Conservation (phyloP, 2,329 filamentous ascomycete genomes). For the Metarhizium guizhouense region DNA sequence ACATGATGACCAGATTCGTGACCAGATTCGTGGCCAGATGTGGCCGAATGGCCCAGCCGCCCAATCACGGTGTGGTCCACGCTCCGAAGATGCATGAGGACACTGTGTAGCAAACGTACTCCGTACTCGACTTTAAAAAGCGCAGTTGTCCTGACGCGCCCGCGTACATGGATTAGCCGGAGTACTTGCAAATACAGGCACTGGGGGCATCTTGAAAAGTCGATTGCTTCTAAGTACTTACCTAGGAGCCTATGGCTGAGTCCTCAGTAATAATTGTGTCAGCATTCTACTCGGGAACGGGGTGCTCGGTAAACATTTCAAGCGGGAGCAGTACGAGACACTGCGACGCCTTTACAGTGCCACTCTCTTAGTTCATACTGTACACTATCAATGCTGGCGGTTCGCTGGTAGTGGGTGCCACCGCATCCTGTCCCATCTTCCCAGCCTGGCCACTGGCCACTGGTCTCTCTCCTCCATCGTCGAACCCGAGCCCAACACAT, state of each 20-base stretch:
- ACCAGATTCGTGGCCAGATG: not conserved
- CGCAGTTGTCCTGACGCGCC: no score
- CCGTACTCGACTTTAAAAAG: not conserved
- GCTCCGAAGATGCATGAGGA: not conserved
- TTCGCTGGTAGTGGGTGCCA: not conserved
- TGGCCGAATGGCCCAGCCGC: not conserved
- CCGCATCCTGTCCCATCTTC: not conserved
- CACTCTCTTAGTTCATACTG: not conserved
- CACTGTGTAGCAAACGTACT: not conserved
- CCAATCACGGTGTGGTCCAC: not conserved
- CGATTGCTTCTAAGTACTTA: no score
- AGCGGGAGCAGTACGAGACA: no score
- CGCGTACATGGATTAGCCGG: no score
- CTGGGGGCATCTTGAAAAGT: no score
- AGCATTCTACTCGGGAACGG: no score
- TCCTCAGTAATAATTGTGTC: no score
- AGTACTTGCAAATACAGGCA: not conserved
- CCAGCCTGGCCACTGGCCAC: not conserved
- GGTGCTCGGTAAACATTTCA: no score
- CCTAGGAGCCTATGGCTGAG: no score
- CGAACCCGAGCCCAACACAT: not conserved
- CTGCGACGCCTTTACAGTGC: no score
- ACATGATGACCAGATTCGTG: not conserved
- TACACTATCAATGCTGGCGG: not conserved
- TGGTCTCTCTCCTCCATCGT: not conserved